These are phyloP conservation scores for Panaeolus papilionaceus DNA, from an alignment of 768 basidiomycete species.

Conservation along the genomic window DNA sequence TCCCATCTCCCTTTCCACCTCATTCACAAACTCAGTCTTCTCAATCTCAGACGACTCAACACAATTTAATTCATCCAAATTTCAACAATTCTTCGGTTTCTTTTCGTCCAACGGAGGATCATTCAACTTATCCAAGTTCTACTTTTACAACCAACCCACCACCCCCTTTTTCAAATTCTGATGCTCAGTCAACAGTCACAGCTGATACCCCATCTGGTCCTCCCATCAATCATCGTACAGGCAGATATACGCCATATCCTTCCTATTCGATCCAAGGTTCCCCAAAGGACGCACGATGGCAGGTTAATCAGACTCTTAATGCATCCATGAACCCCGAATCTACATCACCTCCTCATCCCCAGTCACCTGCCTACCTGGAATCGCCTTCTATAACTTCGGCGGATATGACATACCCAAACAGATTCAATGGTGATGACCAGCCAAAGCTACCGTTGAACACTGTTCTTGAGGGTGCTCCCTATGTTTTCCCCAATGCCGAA, in stretches of 20 bases:
- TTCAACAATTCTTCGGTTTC: slow-evolving; percentile 20
- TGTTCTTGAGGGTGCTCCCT: slow-evolving; percentile 33
- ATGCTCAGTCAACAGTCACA: slow-evolving; percentile 15
- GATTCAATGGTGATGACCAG: slow-evolving; percentile 37
- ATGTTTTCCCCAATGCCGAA: slow-evolving; percentile 32
- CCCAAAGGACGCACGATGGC: slow-evolving; percentile 48
- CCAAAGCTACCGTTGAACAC: slow-evolving; percentile 31
- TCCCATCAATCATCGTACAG: slow-evolving; percentile 44
- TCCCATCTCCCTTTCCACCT: slow-evolving; percentile 41
- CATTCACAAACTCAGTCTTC: background rate
- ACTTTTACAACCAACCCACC: slow-evolving; percentile 44
- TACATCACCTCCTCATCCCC: slow-evolving; percentile 50
- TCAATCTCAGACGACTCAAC: slow-evolving; percentile 20
- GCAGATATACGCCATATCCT: slow-evolving; percentile 60
- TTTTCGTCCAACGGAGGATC: slow-evolving; percentile 48
- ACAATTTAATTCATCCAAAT: background rate
- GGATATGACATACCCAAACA: slow-evolving; percentile 35
- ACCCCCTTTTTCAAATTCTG: slow-evolving; percentile 39
- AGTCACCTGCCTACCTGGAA: slow-evolving; percentile 60
- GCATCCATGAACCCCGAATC: slow-evolving; percentile 48
- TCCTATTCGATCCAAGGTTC: slow-evolving; percentile 40
- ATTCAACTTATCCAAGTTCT: slow-evolving; percentile 48
- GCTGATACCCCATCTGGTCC: slow-evolving; percentile 36
- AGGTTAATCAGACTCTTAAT: slow-evolving; percentile 38
- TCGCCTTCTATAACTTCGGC: slow-evolving; percentile 57